Conservation (phyloP, 2,329 filamentous ascomycete species). For the Talaromyces piceae region DNA sequence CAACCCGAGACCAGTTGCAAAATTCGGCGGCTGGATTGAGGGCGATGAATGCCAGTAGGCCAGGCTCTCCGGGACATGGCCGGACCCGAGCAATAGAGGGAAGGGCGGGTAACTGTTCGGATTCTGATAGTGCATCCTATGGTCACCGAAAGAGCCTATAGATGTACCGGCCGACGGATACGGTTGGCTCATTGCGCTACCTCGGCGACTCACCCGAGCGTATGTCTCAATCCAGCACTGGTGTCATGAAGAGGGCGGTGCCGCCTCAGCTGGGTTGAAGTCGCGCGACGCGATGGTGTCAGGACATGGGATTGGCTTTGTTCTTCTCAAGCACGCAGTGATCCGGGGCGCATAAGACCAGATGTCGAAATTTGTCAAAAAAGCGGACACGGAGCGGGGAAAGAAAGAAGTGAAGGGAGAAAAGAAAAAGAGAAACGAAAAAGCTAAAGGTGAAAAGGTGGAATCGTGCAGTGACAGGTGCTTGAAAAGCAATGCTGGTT, state of each 20-base stretch:
- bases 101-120: constrained; percentile 23
- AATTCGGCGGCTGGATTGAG: constrained; percentile 8
- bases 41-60: constrained; percentile 32
- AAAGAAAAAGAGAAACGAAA: no score
- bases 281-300: background rate
- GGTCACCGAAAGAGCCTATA: background rate
- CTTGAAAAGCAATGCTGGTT: background rate
- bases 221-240: background rate
- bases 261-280: background rate
- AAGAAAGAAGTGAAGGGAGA: background rate
- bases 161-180: constrained; percentile 4
- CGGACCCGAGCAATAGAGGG: constrained; percentile 27
- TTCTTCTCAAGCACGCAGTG: background rate
- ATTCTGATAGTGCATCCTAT: constrained; percentile 13
- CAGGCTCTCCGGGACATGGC: constrained; percentile 35
- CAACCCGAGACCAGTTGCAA: constrained; percentile 13
- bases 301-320: background rate
- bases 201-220: background rate
- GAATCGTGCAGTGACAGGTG: no score
- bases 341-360: background rate
- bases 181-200: constrained; percentile 6
- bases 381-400: background rate
- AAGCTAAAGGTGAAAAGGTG: no score
- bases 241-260: background rate
- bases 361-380: background rate